phyloP scores from a whole-genome alignment of 2,329 filamentous ascomycete genomes.

The Pseudopyricularia cyperi region DNA sequence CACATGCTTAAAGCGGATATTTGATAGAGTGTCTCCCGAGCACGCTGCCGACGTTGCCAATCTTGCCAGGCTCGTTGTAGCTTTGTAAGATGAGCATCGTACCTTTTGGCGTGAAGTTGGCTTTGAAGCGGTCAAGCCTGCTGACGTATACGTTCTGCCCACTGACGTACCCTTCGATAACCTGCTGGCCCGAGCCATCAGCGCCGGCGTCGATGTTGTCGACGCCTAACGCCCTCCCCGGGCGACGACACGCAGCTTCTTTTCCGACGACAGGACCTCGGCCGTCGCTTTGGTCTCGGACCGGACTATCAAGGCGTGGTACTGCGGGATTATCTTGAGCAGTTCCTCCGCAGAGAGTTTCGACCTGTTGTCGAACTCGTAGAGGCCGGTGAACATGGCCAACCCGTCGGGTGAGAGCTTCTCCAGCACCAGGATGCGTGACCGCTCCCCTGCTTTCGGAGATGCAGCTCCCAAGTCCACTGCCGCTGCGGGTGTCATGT shows the following conservation, averaged over 20 bases:
- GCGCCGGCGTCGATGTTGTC: conserved; percentile 62
- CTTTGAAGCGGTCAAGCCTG: conserved; percentile 59
- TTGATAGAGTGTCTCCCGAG: conserved; percentile 59
- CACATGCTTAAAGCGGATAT: conserved; percentile 73
- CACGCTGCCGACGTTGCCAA: conserved; percentile 62
- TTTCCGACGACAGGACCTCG: conserved; percentile 49
- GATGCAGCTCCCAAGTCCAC: conserved; percentile 8
- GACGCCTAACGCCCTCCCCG: conserved; percentile 69
- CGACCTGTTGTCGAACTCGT: conserved; percentile 57
- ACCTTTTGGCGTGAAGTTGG: conserved; percentile 60
- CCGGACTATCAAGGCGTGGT: conserved; percentile 66
- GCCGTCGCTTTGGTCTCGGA: conserved; percentile 73
- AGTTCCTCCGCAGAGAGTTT: conserved; percentile 51
- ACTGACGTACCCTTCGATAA: conserved; percentile 54
- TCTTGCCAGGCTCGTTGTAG: conserved; percentile 71
- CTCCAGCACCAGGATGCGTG: conserved; percentile 59
- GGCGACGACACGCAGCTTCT: conserved; percentile 63
- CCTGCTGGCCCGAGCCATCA: conserved; percentile 19
- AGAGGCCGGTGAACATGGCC: conserved; percentile 45
- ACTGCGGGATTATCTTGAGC: conserved; percentile 48
- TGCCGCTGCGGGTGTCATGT: conserved; percentile 15
- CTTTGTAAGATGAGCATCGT: conserved; percentile 69
- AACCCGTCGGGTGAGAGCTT: conserved; percentile 72
- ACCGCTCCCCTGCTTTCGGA: conserved; percentile 9
- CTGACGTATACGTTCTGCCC: conserved; percentile 56